Base-by-base conservation (phyloP, 164 flowering plant genomes). In the Taxillus chinensis region DNA sequence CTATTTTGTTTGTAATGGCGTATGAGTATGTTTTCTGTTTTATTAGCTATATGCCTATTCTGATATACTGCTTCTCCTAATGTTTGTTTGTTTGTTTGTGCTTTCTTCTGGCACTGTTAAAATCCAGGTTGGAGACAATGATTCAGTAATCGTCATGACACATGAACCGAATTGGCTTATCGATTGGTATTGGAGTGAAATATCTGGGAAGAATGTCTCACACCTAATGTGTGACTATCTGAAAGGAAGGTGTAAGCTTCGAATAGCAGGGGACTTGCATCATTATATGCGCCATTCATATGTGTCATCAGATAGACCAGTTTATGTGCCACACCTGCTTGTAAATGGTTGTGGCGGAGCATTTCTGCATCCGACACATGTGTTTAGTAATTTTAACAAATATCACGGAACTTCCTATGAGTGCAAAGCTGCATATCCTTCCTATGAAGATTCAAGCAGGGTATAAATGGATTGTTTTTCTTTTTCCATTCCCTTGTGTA, bases 281-380 rank as follows among this genome's bases (percentile, higher is more conserved):
- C 98, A 89, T 77, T 91, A 91, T 73, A 91, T 95, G 97, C 93
- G 95, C 37, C 99, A 95, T 76, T 91, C 96, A 41, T 78, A 62
- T 77, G 76, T 83, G 62, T 79, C 81, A 57, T 78, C 95, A 12
- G 88, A 83, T 53, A 86, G 75, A 64, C 90, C 96, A 46, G 96
- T 66, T 58, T 71, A 78, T 78, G 96, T 91, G 64, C 95, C 87
- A 45, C 96, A 95, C 77, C 74, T 95, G 41, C 86, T 95, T 74
- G 99, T 95, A 10, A 95, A 95, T 82, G 99, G 99, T 55, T 89
- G 96, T 73, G 99, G 99, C 68, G 99, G 99, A 61, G 98, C 99
- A 46, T 95, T 95, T 83, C 76, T 95, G 78, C 98, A 95, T 71
- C 99, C 99, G 62, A 95, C 99, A 41, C 99, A 95, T 71, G 90